Base-by-base conservation (phyloP, 495 filamentous ascomycete species). In the Penicillium angulare region DNA sequence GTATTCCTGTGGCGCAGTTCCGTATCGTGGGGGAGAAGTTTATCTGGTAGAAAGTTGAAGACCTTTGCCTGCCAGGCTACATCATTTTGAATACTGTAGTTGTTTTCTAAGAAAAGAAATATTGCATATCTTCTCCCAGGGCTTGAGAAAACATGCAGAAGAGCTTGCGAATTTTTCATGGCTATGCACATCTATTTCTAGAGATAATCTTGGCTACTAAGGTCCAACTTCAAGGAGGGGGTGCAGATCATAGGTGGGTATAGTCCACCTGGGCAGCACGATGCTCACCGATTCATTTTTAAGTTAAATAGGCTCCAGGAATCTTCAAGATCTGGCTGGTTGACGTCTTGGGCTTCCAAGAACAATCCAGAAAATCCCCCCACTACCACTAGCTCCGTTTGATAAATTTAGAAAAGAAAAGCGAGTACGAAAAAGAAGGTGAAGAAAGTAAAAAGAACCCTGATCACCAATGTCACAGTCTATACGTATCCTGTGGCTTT, bases 141-240 rank as follows among this genome's bases (percentile, higher is more conserved):
- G 12, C 29, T 7, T 44, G 15, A 8, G n/a, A 38, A 16, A 7
- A 15, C n/a, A 38, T 16, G 15, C 23, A 32, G 24, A 44, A 31
- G 20, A 27, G 45, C 47, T 31, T 49, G 35, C 47, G 47, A 41
- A 40, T 49, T 12, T 12, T 33, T 31, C 13, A 49, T 43, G 49
- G 49, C 49, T 52, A 52, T 52, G 49, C 31, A 12, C 27, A 43
- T 2, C 27, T n/a, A n/a, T n/a, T n/a, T n/a, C n/a, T n/a, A n/a
- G 40, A 49, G 47, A 17, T 33, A 22, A 41, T 4, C 38, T 41
- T 7, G 20, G 34, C 7, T 8, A 13, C 2, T 7, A 9, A 31
- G 27, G 27, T 7, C 27, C 27, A 31, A 31, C 13, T 12, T 31
- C 27, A 31, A 20, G 17, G 22, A 41, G 21, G 6, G 18, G 38